These are phyloP conservation scores for Hygrophorus russula DNA, from an alignment of 768 basidiomycete genomes.

Conservation along the genomic window DNA sequence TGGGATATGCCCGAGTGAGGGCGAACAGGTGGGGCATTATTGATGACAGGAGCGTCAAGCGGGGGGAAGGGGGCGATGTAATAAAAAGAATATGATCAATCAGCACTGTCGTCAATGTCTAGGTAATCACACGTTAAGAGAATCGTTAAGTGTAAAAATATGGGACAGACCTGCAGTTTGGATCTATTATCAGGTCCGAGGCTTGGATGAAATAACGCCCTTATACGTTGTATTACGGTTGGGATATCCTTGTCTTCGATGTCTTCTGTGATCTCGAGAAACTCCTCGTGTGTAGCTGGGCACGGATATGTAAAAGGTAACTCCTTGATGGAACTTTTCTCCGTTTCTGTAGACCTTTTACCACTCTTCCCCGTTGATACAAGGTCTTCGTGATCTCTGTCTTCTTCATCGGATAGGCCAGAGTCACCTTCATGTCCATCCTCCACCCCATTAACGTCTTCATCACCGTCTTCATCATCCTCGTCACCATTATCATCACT, in stretches of 20 bases:
- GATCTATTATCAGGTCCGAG: conserved; percentile 85
- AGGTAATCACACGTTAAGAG: conserved; percentile 6
- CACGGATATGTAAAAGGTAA: conserved; percentile 92
- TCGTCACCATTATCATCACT: conserved; percentile 41
- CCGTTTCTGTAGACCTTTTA: conserved; percentile 21
- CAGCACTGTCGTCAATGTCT: conserved; percentile 69
- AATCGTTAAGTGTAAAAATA: not conserved
- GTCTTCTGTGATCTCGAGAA: conserved; percentile 70
- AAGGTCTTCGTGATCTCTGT: conserved; percentile 35
- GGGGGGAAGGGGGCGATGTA: conserved; percentile 50
- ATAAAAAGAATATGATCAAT: conserved; percentile 83
- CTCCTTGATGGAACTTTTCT: conserved; percentile 33
- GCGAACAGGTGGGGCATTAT: conserved; percentile 72
- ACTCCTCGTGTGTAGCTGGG: conserved; percentile 77
- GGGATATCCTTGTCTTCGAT: conserved; percentile 65
- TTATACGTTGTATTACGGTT: conserved; percentile 80
- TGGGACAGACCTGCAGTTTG: conserved; percentile 67
- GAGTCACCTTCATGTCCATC: conserved; percentile 22
- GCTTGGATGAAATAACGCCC: conserved; percentile 85
- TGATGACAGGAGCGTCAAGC: conserved; percentile 45
- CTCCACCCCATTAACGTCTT: conserved; percentile 28
- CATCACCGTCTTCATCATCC: conserved; percentile 24
- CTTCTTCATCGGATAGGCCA: conserved; percentile 25
- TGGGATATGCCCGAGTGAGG: conserved; percentile 72
- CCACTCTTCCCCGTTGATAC: conserved; percentile 11